Evolutionary conservation across 352 stramenopile genomes (phyloP).

Genomic region (Pythium rhizo-oryzae): DNA sequence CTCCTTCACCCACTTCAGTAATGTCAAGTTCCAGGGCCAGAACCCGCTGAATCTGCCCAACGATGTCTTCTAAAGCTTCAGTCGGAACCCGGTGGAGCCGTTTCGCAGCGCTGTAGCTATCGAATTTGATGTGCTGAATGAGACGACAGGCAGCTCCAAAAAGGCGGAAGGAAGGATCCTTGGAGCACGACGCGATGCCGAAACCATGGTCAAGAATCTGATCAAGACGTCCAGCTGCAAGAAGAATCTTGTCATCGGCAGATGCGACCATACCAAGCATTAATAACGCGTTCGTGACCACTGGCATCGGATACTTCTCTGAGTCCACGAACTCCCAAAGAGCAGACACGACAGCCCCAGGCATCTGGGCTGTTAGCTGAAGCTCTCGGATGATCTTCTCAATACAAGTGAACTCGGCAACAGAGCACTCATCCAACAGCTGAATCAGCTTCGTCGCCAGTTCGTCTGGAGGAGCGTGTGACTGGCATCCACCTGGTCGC

Average conservation of each 20-base stretch:
- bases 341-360: constrained; percentile 60
- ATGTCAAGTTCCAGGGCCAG: constrained; percentile 86
- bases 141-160: constrained; percentile 64
- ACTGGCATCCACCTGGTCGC: constrained; percentile 46
- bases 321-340: constrained; percentile 75
- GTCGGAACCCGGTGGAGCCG: constrained; percentile 77
- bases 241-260: constrained; percentile 63
- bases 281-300: constrained; percentile 64
- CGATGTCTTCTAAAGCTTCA: constrained; percentile 89
- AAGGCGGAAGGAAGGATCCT: constrained; percentile 53
- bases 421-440: constrained; percentile 76
- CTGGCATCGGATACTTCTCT: constrained; percentile 51
- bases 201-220: constrained; percentile 66
- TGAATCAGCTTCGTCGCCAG: constrained; percentile 72
- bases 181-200: constrained; percentile 48
- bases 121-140: constrained; percentile 63
- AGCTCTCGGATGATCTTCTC: constrained; percentile 76
- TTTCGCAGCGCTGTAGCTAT: constrained; percentile 50
- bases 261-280: constrained; percentile 74
- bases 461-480: constrained; percentile 43
- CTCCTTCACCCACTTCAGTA: constrained; percentile 49
- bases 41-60: constrained; percentile 86
- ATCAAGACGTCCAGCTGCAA: constrained; percentile 57
- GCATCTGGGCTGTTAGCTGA: constrained; percentile 59
- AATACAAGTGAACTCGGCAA: constrained; percentile 77